These are phyloP conservation scores for Pyronema domesticum DNA, from an alignment of 495 filamentous ascomycete genomes.

Conservation along the genomic window DNA sequence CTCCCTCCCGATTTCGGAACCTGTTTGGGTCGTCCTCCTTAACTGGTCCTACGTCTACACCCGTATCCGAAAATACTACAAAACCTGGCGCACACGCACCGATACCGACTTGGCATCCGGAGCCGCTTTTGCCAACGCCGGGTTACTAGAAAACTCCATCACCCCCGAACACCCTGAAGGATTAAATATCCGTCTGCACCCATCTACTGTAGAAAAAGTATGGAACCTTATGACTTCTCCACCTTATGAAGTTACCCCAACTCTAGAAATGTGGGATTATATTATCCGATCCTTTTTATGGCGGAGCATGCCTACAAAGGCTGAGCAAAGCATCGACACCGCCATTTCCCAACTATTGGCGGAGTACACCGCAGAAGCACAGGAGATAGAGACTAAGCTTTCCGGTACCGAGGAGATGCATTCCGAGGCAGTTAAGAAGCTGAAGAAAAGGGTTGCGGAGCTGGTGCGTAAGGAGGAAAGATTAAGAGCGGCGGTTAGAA, in stretches of 20 bases:
- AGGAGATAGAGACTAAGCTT: too few species aligned
- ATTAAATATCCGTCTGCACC: constrained; percentile 26
- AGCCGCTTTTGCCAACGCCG: neutral
- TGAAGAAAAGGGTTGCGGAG: constrained; percentile 4
- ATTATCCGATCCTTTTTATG: constrained; percentile 30
- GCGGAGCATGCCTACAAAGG: constrained; percentile 15
- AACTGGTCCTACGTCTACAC: constrained; percentile 39
- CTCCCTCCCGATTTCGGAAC: constrained; percentile 30
- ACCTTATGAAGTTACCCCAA: constrained; percentile 41
- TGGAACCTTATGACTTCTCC: constrained; percentile 38
- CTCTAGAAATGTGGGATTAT: constrained; percentile 35
- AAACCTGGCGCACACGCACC: neutral
- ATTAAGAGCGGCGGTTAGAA: constrained; percentile 14
- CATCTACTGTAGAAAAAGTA: constrained; percentile 28
- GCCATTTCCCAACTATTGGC: constrained; percentile 4
- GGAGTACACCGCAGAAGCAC: too few species aligned
- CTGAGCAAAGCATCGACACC: constrained; percentile 22
- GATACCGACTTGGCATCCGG: neutral
- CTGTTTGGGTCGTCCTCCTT: constrained; percentile 41
- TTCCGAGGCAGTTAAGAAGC: neutral
- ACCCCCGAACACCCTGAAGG: neutral
- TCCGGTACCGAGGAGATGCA: too few species aligned
- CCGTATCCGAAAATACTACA: constrained; percentile 20
- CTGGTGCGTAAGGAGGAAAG: constrained; percentile 6
- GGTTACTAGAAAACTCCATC: too few species aligned